A percentile compares a stretch with the other conserved stretches of the same genome.
Evolutionary conservation across 192 early-diverging fungal species (phyloP).

Genomic region (Backusella circina): DNA sequence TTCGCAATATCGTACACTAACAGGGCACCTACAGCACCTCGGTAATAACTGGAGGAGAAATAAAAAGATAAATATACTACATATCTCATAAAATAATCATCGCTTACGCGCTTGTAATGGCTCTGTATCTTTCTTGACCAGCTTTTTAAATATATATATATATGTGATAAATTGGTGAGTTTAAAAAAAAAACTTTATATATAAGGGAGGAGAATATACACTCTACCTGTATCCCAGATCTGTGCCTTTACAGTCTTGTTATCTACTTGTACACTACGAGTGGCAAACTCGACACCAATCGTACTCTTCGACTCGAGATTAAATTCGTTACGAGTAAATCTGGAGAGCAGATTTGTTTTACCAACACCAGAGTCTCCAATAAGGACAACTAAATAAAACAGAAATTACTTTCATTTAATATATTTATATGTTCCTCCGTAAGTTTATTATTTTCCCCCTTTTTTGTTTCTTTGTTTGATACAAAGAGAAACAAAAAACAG

Average conservation of each 20-base stretch:
- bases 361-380: slow-evolving; percentile 96
- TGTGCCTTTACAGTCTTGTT: slow-evolving; percentile 96
- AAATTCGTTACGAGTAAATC: slow-evolving; percentile 97
- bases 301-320: slow-evolving; percentile 98
- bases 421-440: neutral
- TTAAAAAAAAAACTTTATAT: neutral
- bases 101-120: slow-evolving; percentile 69
- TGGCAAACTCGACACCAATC: slow-evolving; percentile 98
- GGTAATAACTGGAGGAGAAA: slow-evolving; percentile 72
- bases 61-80: neutral
- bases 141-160: slow-evolving; percentile 25
- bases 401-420: neutral
- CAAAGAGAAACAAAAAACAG: neutral
- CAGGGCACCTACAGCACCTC: slow-evolving; percentile 94
- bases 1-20: slow-evolving; percentile 98
- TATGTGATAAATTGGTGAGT: neutral
- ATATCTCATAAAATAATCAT: neutral
- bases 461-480: neutral
- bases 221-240: slow-evolving; percentile 96
- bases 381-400: slow-evolving; percentile 62
- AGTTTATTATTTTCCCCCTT: neutral
- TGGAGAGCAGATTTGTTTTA: slow-evolving; percentile 93
- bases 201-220: neutral
- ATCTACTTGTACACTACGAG: slow-evolving; percentile 92
- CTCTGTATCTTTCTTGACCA: slow-evolving; percentile 77